Evolutionary conservation across 345 rosid genomes (phyloP), one percentile per base, ranked within the genome.

Genomic region (Raphanus sativus): DNA sequence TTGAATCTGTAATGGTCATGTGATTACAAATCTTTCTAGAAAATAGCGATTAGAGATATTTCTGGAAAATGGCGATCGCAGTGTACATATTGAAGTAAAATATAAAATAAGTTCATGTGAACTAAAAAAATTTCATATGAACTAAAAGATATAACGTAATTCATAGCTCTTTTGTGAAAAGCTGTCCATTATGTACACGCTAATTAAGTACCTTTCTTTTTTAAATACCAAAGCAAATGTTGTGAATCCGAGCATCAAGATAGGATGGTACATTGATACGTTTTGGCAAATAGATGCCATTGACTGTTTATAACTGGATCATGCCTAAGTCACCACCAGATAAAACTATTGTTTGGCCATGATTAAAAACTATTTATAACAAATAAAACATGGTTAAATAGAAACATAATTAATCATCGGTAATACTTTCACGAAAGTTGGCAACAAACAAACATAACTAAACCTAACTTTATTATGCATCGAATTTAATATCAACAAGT

Each of bases 161-260:
- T 64, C 38, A 6, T 30, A 59, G 54, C 24, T 56, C 30, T 38
- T 50, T 77, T 60, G 71, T 30, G 29, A 48, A 71, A 71, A 65
- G 72, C 24, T 71, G 13, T 45, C 15, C 33, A 32, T 78, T 71
- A 34, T 65, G 77, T 78, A 78, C 68, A 71, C 81, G 77, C 69
- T 11, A n/a, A n/a, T n/a, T n/a, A 78, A 78, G 81, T 30, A 40
- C 42, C 5, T 50, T 21, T 50, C 55, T 65, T 36, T 28, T 0
- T 24, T 65, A 32, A 71, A 66, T 67, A 65, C 50, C 13, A 71
- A 77, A 65, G 73, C 55, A 71, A 65, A 40, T 36, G 62, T 56
- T 62, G 62, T 76, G 70, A 76, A 76, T 62, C 33, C 32, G 36
- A 58, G 30, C 61, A 48, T 76, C 29, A 60, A 75, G 54, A 59